Evolutionary conservation across 805 yeast genomes (phyloP).

Genomic region (Wickerhamomyces chambardii): DNA sequence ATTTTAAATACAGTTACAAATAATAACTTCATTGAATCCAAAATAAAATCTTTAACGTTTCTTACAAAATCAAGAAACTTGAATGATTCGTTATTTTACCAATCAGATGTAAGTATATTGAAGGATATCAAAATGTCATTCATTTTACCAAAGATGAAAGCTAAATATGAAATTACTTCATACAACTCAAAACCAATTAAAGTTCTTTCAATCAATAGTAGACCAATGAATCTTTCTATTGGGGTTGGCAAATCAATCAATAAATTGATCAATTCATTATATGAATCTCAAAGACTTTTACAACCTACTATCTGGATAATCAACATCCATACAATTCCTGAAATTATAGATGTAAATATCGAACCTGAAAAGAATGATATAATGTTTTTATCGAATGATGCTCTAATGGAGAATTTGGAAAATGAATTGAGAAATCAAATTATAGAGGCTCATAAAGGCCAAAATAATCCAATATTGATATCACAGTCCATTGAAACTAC

Average conservation of each 20-base stretch:
- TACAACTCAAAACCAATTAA: slow-evolving; percentile 12
- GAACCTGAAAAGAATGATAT: slow-evolving; percentile 37
- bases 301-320: slow-evolving; percentile 27
- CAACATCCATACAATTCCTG: slow-evolving; percentile 11
- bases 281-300: slow-evolving; percentile 13
- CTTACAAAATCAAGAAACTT: slow-evolving; percentile 11
- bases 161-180: slow-evolving; percentile 15
- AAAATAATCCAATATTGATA: not conserved
- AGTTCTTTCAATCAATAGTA: slow-evolving; percentile 24
- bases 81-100: slow-evolving; percentile 7
- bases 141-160: slow-evolving; percentile 25
- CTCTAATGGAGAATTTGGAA: too few species aligned
- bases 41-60: slow-evolving; percentile 4
- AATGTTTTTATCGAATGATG: too few species aligned
- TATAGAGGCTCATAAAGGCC: too few species aligned
- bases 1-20: slow-evolving; percentile 5
- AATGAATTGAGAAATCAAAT: too few species aligned
- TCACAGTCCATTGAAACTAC: too few species aligned
- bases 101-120: slow-evolving; percentile 3
- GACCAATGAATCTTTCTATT: slow-evolving; percentile 20
- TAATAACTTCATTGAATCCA: slow-evolving; percentile 1
- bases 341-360: slow-evolving; percentile 27
- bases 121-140: slow-evolving; percentile 7
- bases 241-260: slow-evolving; percentile 22
- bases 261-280: slow-evolving; percentile 16